Evolutionary conservation across 228 moss, liverwort and hornwort genomes (phyloP).

Genomic region (Sphagnum magellanicum): DNA sequence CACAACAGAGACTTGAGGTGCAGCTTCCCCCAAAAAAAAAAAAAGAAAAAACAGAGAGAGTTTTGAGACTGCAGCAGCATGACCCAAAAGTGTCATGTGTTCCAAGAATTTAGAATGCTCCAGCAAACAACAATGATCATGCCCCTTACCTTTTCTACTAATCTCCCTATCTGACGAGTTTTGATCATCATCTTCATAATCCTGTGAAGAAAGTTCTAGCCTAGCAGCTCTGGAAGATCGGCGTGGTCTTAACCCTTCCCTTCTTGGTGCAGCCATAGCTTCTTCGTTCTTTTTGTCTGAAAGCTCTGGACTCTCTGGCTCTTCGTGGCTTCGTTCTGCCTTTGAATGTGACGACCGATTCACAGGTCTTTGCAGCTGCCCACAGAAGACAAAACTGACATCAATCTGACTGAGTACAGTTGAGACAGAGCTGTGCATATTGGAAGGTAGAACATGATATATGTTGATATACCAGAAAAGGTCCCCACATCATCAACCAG

Average conservation of each 20-base stretch:
- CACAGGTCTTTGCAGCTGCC: constrained; percentile 43
- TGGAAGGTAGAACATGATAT: too few species aligned
- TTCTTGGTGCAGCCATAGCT: constrained; percentile 46
- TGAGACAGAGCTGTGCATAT: too few species aligned
- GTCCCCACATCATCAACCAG: too few species aligned
- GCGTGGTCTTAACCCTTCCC: constrained; percentile 59
- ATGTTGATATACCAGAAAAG: too few species aligned
- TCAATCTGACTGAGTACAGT: too few species aligned
- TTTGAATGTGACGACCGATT: constrained; percentile 30
- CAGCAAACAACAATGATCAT: not conserved
- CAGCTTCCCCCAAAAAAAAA: not conserved
- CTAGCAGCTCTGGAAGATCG: constrained; percentile 43
- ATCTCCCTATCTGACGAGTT: constrained; percentile 60
- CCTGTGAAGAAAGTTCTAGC: constrained; percentile 55
- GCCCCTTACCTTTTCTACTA: constrained; percentile 29
- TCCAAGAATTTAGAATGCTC: not conserved
- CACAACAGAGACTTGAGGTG: not conserved
- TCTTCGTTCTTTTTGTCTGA: constrained; percentile 33
- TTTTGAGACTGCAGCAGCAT: not conserved
- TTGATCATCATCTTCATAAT: constrained; percentile 55
- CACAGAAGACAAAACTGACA: not conserved
- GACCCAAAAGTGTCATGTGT: not conserved
- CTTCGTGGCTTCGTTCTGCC: constrained; percentile 38
- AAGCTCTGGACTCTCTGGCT: constrained; percentile 45
- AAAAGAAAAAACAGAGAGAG: not conserved